Evolutionary conservation across 208 protist genomes (phyloP).

Genomic region (Trypanosoma scelopori): DNA sequence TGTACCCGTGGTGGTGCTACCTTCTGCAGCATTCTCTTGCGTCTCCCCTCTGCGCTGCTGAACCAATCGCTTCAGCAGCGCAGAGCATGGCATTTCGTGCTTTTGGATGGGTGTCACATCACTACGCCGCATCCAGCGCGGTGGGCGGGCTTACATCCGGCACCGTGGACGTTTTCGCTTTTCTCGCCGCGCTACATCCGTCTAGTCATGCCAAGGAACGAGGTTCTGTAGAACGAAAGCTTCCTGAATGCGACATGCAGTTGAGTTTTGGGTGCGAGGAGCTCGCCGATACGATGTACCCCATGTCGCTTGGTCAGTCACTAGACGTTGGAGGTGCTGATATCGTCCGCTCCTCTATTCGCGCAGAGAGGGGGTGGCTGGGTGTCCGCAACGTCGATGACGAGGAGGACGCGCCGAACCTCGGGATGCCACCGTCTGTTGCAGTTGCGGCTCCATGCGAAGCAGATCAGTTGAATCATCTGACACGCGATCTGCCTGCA

Average conservation of each 20-base stretch:
- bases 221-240: too few relatives aligned
- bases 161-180: neutral
- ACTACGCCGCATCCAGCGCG: neutral
- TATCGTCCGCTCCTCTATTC: neutral
- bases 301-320: conserved; percentile 12
- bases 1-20: conserved; percentile 18
- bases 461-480: neutral
- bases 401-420: neutral
- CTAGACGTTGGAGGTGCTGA: conserved; percentile 8
- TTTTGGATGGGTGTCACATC: conserved; percentile 7
- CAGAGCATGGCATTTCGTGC: conserved; percentile 2
- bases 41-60: neutral
- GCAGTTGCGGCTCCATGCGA: neutral
- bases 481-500: neutral
- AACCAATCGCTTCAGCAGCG: neutral
- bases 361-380: neutral
- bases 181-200: neutral
- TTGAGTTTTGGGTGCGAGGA: neutral
- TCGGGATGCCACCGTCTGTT: neutral
- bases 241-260: neutral
- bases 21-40: conserved; percentile 13
- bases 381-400: neutral
- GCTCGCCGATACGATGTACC: neutral
- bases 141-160: neutral
- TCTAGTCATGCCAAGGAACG: neutral